A percentile compares a stretch with the other conserved stretches of the same genome.
These are phyloP conservation scores for Fomitopsis palustris DNA, from an alignment of 1,284 basidiomycete species.

Conservation along the genomic window DNA sequence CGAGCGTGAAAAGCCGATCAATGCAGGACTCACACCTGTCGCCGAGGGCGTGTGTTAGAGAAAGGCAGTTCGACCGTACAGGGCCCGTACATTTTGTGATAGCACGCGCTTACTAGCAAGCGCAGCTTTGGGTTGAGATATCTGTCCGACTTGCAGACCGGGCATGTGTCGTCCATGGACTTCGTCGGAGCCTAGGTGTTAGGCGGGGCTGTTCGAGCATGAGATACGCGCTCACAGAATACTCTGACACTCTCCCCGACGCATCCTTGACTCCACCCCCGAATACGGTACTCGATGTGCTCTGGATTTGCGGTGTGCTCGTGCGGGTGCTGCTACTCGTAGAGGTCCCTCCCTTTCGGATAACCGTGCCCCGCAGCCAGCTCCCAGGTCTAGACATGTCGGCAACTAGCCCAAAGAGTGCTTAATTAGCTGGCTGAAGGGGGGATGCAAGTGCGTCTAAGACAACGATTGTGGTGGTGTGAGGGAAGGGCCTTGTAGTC, in stretches of 20 bases:
- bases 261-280: conserved; percentile 80
- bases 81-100: conserved; percentile 88
- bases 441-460: neutral
- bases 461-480: neutral
- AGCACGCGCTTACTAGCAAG: conserved; percentile 93
- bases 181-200: conserved; percentile 28
- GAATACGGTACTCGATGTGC: conserved; percentile 67
- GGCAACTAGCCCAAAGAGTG: neutral
- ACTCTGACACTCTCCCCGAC: conserved; percentile 75
- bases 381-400: conserved; percentile 25
- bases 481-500: too few species aligned
- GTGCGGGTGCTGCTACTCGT: conserved; percentile 48
- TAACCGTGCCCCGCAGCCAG: conserved; percentile 70
- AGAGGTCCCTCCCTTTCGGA: conserved; percentile 58
- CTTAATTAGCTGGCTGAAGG: neutral
- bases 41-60: conserved; percentile 7
- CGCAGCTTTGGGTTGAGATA: conserved; percentile 95
- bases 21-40: conserved; percentile 96
- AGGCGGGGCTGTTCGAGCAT: too few species aligned
- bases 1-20: conserved; percentile 92
- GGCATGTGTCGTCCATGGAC: conserved; percentile 95
- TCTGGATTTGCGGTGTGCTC: conserved; percentile 66
- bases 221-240: conserved; percentile 48
- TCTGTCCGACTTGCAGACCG: conserved; percentile 95
- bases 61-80: neutral